Evolutionary conservation across 148 eudicot genomes (phyloP), one percentile per base, ranked within the genome.

Genomic region (Diospyros kaki): DNA sequence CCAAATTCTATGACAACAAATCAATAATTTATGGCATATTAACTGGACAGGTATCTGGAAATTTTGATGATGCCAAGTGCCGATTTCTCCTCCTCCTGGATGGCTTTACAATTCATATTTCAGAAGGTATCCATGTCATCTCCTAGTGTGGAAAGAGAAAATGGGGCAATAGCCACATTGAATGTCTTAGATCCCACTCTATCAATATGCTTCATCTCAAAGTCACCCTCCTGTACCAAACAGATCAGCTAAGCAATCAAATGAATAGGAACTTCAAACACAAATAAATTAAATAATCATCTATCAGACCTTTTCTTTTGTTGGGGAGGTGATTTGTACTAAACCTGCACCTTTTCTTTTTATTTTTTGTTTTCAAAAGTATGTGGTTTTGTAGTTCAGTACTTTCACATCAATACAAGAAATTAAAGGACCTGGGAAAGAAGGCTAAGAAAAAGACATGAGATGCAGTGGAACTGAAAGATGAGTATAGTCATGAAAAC

Each of bases 151-250:
- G 93, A 90, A 50, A 95, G 94, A 74, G 94, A 84, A 75, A 95
- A 95, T 38, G 98, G 97, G 61, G 97, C 98, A 70, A 95, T 85
- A 48, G 85, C 91, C 73, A 92, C 93, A 43, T 92, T 95, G 88
- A 92, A 95, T 67, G 94, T 85, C 75, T 72, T 85, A 53, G 89
- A 80, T 42, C 89, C 92, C 56, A 84, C 90, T 87, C 80, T 86
- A 77, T 95, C 98, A 12, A 89, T 87, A 58, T 95, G 94, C 86
- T 92, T 90, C 98, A 95, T 92, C 87, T 95, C 97, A 77, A 89
- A 95, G 76, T 92, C 94, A 54, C 98, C 97, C 83, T 95, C 98
- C 98, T 92, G 75, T 39, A 73, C 78, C 63, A 18, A 56, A 68
- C 41, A 41, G 78, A 71, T 52, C 66, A 56, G 64, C 9, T 2